Percentiles rank a stretch among this genome's conserved stretches.
Conservation (phyloP, 2,329 filamentous ascomycete species). For the Cercospora zeae-maydis region DNA sequence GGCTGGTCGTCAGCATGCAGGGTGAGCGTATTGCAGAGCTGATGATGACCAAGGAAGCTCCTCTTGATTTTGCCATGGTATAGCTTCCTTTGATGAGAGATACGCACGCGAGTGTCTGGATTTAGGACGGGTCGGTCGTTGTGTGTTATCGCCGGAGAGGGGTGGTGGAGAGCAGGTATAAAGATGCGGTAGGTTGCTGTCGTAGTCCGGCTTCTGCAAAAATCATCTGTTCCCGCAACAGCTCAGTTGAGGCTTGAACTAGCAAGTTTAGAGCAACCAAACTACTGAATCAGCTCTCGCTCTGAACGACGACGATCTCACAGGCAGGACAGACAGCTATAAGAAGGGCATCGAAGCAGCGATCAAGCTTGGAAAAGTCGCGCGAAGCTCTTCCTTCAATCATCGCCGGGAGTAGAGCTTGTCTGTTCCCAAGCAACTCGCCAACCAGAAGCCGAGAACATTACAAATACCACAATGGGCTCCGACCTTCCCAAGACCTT, state of each 20-base stretch:
- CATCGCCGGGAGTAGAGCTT: not conserved
- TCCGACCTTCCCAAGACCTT: conserved; percentile 56
- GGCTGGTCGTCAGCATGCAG: not conserved
- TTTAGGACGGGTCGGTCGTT: not conserved
- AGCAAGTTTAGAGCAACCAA: not conserved
- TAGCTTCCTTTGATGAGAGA: not conserved
- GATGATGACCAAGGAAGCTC: not conserved
- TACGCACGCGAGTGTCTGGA: not conserved
- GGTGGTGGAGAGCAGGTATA: not conserved
- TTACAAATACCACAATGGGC: conserved; percentile 5
- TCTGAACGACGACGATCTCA: not conserved
- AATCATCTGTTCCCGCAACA: not conserved
- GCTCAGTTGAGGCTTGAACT: not conserved
- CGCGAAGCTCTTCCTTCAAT: not conserved
- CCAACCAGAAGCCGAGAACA: not conserved
- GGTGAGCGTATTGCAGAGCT: not conserved
- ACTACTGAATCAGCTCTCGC: not conserved
- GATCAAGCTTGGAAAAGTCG: not conserved
- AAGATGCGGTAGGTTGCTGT: not conserved
- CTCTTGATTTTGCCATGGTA: not conserved
- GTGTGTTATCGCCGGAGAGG: not conserved
- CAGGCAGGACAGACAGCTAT: not conserved
- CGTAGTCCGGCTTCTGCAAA: not conserved
- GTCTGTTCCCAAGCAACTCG: not conserved
- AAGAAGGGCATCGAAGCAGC: not conserved